Evolutionary conservation across 164 flowering plant species (phyloP).

Genomic region (Litsea cubeba): DNA sequence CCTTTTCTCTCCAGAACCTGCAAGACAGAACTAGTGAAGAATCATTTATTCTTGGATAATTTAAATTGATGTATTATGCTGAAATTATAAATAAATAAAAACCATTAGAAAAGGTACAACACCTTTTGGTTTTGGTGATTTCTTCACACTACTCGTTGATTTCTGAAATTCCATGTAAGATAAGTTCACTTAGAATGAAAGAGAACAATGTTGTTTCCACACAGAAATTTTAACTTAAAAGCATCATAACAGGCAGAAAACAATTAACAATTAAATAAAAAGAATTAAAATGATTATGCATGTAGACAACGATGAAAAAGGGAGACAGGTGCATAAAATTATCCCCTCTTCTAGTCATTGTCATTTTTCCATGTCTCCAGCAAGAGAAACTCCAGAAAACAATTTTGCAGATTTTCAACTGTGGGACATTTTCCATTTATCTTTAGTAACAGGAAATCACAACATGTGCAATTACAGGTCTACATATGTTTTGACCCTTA

Average conservation of each 20-base stretch:
- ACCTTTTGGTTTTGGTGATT: constrained; percentile 36
- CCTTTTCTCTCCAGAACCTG: constrained; percentile 30
- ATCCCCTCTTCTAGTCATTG: too few relatives aligned
- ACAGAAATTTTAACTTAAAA: too few relatives aligned
- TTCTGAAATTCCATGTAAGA: constrained; percentile 25
- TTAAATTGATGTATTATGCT: neutral
- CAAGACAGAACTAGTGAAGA: constrained; percentile 1
- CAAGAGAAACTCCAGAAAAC: too few relatives aligned
- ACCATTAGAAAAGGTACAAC: constrained; percentile 12
- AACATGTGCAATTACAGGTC: too few relatives aligned
- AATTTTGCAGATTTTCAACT: too few relatives aligned
- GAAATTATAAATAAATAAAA: constrained; percentile 1
- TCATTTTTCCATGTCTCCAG: too few relatives aligned
- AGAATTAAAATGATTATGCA: neutral
- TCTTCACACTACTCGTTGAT: constrained; percentile 16
- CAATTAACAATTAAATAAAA: too few relatives aligned
- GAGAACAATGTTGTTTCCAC: too few relatives aligned
- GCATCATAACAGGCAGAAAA: too few relatives aligned
- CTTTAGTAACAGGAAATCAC: too few relatives aligned
- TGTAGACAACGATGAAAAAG: neutral
- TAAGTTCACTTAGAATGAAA: neutral
- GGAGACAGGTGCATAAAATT: neutral
- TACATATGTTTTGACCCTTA: too few relatives aligned
- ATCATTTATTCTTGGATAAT: neutral
- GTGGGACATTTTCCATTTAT: too few relatives aligned